Evolutionary conservation across 108 stramenopile species (phyloP), one percentile per base, ranked within the genome.

Genomic region (Ochromonas danica): DNA sequence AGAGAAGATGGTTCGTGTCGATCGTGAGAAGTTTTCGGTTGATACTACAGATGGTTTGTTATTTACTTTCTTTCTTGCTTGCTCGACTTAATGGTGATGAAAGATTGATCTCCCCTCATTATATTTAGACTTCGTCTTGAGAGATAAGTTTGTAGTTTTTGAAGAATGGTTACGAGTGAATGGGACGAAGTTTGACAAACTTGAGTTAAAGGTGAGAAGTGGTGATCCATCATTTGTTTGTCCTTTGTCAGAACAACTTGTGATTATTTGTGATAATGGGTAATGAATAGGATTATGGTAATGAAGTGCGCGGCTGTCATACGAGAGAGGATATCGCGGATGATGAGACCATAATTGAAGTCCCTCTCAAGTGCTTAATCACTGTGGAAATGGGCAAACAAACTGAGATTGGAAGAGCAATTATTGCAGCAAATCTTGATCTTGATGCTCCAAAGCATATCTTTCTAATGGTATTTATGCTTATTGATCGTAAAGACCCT

Each of bases 371-470:
- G 71, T 98, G 96, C 78, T 88, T 99, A 36, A 96, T 99, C 77
- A 99, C 99, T 0, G 99, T 98, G 1, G 97, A 99, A 91, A 98
- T 98, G 97, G 99, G 99, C 41, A 96, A 97, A 71, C 81, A 61
- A 1, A 78, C 85, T 0, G 82, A 81, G 0, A 91, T 97, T 30
- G 96, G 96, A 31, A 89, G 90, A 36, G 79, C 84, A 39, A 92
- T 97, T 43, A 62, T 93, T 1, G 43, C 82, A 1, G 77, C 84
- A 17, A 90, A 93, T 30, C 65, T 97, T 6, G 94, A 94, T 77
- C 79, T 99, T 61, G 96, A 97, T 85, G 97, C 99, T 6, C 96
- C 97, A 70, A 99, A 99, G 85, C 97, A 99, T 84, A 94, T 97
- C 43, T 99, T 94, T 77, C 89, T 97, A 22, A 96, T 98, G 95